Base-by-base conservation (phyloP, 768 basidiomycete species). In the Pleurotus cornucopiae region DNA sequence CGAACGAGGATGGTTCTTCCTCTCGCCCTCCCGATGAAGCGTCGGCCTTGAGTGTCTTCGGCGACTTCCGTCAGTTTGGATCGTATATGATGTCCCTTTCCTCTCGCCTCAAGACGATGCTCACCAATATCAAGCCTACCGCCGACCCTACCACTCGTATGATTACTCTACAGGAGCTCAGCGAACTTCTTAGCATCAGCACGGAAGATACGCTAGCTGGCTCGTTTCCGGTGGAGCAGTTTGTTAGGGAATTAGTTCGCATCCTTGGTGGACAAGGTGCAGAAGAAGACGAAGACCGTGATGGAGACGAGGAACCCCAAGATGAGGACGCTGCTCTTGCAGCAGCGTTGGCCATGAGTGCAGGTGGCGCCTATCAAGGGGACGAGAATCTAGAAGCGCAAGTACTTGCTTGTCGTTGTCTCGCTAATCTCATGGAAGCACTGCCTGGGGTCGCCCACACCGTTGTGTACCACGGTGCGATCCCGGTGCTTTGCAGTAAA, bases 371-470 rank as follows among this genome's bases (percentile, higher is more conserved):
- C 1, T 88, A 77, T 65, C 85, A 85, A 64, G 91, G 89, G 30
- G 91, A 93, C 63, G 91, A 91, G 57, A 91, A 90, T 62, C 81
- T 90, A 26, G 95, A 98, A 73, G 93, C 94, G 53, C 95, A 98
- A 71, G 86, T 98, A 49, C 81, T 98, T 46, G 97, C 97, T 25
- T 98, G 95, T 71, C 81, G 97, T 60, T 99, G 97, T 68, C 77
- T 99, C 52, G 96, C 95, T 47, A 98, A 99, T 69, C 79, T 99
- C 55, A 95, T 98, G 93, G 97, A 98, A 70, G 96, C 94, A n/a
- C 79, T 98, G 18, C 97, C 97, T 14, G 94, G 95, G 21, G 89
- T 94, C 41, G 93, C 94, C n/a, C 94, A 98, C 66, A 94, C 93
- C 45, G 88, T 99, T 63, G 96, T 98, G 39, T 92, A 97, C 69